Base-by-base conservation (phyloP, 768 basidiomycete genomes). In the Coprinopsis strossmayeri region DNA sequence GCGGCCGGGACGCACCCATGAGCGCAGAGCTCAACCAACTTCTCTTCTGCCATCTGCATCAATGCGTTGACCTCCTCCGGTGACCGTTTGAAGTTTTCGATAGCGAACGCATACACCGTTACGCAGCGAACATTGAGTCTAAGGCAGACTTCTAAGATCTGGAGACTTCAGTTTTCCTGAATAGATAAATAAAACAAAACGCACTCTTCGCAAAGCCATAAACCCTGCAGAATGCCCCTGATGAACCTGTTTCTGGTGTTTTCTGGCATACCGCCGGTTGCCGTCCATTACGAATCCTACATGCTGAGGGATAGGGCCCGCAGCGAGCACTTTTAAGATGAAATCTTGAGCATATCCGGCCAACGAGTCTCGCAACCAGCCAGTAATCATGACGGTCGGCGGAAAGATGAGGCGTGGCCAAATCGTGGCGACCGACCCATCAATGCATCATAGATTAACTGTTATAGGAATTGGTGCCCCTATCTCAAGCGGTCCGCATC, bases 211-310 rank as follows among this genome's bases (percentile, higher is more conserved):
- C 48, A 98, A 66, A 3, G 89, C 83, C 38, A 78, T 63, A 62
- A 91, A 98, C 0, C 96, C 96, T 38, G 86, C 84, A 3, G 72
- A 69, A 63, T 99, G 95, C 2, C 96, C 95, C 53, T 91, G 72
- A 27, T 71, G 70, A 17, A 89, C 75, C n/a, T 72, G 63, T 63
- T 81, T 77, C 13, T 82, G 78, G 18, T 77, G 68, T 55, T 70
- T 66, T 63, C 90, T 73, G 1, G 96, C 94, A 60, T 89, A 95
- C 10, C 96, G 75, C 46, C 96, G 72, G 63, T 98, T 97, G 2
- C 96, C 96, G 60, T 99, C 96, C 92, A 99, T 94, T 23, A 95
- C 84, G 61, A 99, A 94, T 1, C 88, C 93, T 24, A 98, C 78
- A 69, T 99, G 96, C 35, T 71, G 65, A 0, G 96, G 96, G 7